phyloP scores from a whole-genome alignment of 164 flowering plant genomes.

The Piper betle region DNA sequence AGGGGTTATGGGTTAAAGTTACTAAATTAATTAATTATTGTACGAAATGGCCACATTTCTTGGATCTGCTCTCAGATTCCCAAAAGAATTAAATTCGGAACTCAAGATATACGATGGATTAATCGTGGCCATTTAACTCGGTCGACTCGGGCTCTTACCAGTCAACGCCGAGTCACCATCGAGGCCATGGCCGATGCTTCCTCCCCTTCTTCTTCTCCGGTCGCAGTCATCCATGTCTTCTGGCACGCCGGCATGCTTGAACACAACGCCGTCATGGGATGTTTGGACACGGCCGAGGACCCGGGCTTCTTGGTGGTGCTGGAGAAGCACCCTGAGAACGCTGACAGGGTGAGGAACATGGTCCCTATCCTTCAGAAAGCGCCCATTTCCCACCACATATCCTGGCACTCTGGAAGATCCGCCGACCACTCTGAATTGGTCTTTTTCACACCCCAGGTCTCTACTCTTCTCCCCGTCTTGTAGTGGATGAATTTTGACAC shows the following conservation, averaged over 20 bases:
- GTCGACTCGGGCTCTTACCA: no score
- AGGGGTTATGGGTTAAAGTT: no score
- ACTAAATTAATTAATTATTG: no score
- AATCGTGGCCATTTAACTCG: no score
- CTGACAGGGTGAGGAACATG: conserved; percentile 75
- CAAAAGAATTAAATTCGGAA: no score
- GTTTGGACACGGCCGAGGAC: conserved; percentile 61
- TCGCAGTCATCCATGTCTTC: conserved; percentile 40
- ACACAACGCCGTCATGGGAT: conserved; percentile 67
- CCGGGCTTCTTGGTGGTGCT: conserved; percentile 75
- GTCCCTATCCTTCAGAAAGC: conserved; percentile 70
- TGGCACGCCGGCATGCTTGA: conserved; percentile 82
- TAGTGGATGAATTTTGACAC: not conserved
- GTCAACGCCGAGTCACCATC: no score
- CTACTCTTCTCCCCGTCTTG: not conserved
- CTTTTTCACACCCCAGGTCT: conserved; percentile 68
- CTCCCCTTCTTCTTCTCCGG: conserved; percentile 9
- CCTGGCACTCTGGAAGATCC: conserved; percentile 58
- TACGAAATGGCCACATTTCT: no score
- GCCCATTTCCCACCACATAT: conserved; percentile 60
- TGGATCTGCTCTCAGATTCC: no score
- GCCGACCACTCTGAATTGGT: conserved; percentile 57
- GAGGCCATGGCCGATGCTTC: not conserved
- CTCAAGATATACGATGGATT: no score
- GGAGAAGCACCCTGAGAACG: conserved; percentile 83